A percentile compares a stretch with the other conserved stretches of the same genome.
Evolutionary conservation across 1,284 basidiomycete species (phyloP).

Genomic region (Stygiomarasmius scandens): DNA sequence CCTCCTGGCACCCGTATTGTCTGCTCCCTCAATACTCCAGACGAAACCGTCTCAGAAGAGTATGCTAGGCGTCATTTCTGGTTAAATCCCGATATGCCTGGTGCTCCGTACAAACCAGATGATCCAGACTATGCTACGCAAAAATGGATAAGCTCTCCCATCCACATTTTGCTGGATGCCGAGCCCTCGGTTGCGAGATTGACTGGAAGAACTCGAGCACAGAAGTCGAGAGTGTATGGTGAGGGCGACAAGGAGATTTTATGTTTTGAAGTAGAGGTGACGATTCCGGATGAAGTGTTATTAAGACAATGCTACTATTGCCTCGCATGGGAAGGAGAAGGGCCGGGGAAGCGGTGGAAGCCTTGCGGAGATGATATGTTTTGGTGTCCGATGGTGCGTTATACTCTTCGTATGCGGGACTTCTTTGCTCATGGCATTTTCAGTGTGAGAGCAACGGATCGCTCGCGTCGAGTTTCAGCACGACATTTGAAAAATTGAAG

Average conservation of each 20-base stretch:
- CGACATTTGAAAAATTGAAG: no score
- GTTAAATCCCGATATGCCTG: constrained; percentile 7
- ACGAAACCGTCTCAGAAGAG: not conserved
- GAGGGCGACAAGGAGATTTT: constrained; percentile 4
- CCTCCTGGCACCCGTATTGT: constrained; percentile 6
- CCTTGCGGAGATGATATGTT: not conserved
- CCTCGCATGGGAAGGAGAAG: constrained; percentile 3
- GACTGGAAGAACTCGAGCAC: constrained; percentile 5
- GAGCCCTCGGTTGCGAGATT: constrained; percentile 2
- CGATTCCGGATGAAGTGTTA: not conserved
- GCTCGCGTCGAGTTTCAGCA: no score
- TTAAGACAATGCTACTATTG: constrained; percentile 11
- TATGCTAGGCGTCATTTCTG: constrained; percentile 4
- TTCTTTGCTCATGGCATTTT: no score
- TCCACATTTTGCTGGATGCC: constrained; percentile 8
- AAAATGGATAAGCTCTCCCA: not conserved
- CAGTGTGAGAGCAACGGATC: no score
- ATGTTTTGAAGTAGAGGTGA: constrained; percentile 10
- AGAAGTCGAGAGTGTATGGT: constrained; percentile 2
- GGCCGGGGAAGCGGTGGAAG: not conserved
- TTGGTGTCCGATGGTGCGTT: not conserved
- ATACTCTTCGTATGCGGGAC: no score
- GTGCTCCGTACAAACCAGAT: not conserved
- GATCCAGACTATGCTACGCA: not conserved
- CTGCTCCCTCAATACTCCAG: constrained; percentile 4